Percentiles rank a stretch among this genome's conserved stretches.
These are phyloP conservation scores for Fraxinus velutina DNA, from an alignment of 305 asterid species.

Conservation along the genomic window DNA sequence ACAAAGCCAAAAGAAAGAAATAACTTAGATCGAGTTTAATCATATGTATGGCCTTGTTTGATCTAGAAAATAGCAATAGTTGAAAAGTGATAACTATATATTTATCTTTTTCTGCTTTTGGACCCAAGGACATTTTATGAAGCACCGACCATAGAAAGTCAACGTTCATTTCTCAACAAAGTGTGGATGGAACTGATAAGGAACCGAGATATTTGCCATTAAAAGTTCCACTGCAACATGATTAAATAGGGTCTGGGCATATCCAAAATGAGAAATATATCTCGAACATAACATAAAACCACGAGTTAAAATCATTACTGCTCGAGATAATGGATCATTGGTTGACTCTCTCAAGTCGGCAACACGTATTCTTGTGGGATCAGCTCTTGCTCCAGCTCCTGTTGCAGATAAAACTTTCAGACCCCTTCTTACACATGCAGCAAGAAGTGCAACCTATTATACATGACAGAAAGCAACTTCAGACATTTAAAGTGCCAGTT, in stretches of 20 bases:
- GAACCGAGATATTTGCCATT: background rate
- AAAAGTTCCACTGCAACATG: background rate
- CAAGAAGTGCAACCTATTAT: constrained; percentile 84
- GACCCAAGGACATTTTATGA: background rate
- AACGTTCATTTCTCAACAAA: background rate
- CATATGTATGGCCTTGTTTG: background rate
- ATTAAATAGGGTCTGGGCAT: background rate
- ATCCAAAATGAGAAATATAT: background rate
- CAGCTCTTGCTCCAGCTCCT: constrained; percentile 98
- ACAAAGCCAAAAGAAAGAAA: background rate
- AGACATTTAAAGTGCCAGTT: constrained; percentile 1
- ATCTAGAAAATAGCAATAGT: background rate
- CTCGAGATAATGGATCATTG: constrained; percentile 90
- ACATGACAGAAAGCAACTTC: constrained; percentile 24
- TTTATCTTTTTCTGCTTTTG: background rate
- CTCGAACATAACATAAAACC: background rate
- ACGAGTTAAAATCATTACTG: constrained; percentile 46
- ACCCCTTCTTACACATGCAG: constrained; percentile 87
- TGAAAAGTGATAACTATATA: background rate
- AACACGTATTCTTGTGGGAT: constrained; percentile 92
- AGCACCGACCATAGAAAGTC: background rate
- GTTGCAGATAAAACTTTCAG: constrained; percentile 91
- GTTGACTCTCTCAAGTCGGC: constrained; percentile 93
- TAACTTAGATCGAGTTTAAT: background rate
- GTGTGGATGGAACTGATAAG: background rate